Percentiles rank a stretch among this genome's conserved stretches.
These are phyloP conservation scores for Salix koriyanagi DNA, from an alignment of 345 rosid genomes.

Conservation along the genomic window DNA sequence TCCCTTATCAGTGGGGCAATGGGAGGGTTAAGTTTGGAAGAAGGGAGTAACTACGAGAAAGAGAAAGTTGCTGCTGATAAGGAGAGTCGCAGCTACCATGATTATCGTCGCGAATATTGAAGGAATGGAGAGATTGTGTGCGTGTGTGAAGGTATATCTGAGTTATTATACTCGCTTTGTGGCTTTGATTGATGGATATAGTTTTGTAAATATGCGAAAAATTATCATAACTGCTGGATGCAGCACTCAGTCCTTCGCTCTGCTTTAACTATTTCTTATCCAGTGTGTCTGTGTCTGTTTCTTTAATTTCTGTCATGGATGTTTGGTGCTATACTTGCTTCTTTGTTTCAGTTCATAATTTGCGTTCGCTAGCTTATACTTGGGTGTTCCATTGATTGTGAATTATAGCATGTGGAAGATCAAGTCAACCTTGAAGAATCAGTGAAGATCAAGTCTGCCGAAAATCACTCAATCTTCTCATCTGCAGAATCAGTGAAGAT, in stretches of 20 bases:
- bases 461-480: no score
- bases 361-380: background rate
- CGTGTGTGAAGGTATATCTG: background rate
- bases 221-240: background rate
- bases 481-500: no score
- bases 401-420: background rate
- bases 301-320: background rate
- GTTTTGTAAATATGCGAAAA: background rate
- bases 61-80: constrained; percentile 27
- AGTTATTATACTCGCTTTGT: background rate
- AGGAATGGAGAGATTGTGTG: background rate
- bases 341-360: background rate
- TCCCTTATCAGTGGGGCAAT: background rate
- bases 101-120: constrained; percentile 42
- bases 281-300: background rate
- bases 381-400: background rate
- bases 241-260: background rate
- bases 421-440: no score
- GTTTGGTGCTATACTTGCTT: background rate
- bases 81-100: constrained; percentile 33
- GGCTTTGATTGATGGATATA: background rate
- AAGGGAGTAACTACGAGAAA: constrained; percentile 29
- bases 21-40: constrained; percentile 46
- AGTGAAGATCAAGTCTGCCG: no score
- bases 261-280: background rate